A percentile compares a stretch with the other conserved stretches of the same genome.
phyloP scores from a whole-genome alignment of 805 yeast genomes.

The Kluyveromyces lactis region DNA sequence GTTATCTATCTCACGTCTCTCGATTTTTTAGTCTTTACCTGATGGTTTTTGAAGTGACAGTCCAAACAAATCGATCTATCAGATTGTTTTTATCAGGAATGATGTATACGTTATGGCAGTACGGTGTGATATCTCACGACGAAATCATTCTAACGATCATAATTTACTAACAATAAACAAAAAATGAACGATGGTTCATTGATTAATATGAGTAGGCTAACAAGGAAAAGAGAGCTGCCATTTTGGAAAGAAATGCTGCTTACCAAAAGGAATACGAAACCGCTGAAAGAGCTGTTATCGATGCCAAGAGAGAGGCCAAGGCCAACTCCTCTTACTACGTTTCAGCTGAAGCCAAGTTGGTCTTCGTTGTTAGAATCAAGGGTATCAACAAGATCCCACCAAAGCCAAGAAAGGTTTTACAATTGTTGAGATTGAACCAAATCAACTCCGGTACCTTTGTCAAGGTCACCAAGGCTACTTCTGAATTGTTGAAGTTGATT shows the following conservation, averaged over 20 bases:
- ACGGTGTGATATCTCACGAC: no score
- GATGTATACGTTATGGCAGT: no score
- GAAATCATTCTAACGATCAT: no score
- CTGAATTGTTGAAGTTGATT: constrained; percentile 85
- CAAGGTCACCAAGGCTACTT: constrained; percentile 91
- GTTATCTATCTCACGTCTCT: no score
- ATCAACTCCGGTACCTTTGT: constrained; percentile 93
- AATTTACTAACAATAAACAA: no score
- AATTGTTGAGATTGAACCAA: constrained; percentile 86
- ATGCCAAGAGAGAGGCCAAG: constrained; percentile 89
- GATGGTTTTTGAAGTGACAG: no score
- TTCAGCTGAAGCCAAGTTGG: constrained; percentile 90
- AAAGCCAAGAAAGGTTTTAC: constrained; percentile 98
- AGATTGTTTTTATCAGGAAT: no score
- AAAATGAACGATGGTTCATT: no score
- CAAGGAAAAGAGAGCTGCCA: constrained; percentile 55
- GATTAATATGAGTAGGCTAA: no score
- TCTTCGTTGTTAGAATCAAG: constrained; percentile 96
- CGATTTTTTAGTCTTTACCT: no score
- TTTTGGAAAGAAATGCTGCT: constrained; percentile 92
- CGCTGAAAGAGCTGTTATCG: constrained; percentile 80
- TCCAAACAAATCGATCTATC: no score
- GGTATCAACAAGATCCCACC: constrained; percentile 99
- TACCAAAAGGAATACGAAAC: constrained; percentile 91
- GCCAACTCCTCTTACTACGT: constrained; percentile 91